These are phyloP conservation scores for Mycena venus DNA, from an alignment of 768 basidiomycete genomes.

Conservation along the genomic window DNA sequence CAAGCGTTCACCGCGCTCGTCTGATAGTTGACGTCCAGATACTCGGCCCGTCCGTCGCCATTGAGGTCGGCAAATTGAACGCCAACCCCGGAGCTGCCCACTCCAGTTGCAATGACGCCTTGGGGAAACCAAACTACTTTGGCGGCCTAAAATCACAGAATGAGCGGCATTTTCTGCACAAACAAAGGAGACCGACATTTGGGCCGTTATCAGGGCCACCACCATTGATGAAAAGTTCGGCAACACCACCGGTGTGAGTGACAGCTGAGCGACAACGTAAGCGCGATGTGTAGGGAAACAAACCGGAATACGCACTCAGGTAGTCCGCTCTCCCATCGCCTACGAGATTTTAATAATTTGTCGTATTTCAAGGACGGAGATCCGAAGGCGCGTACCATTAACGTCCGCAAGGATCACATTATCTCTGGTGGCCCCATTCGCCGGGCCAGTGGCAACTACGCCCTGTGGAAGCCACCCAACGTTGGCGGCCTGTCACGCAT, in stretches of 20 bases:
- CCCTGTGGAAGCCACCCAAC: background rate
- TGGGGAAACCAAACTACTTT: slow-evolving; percentile 10
- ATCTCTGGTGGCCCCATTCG: too few species aligned
- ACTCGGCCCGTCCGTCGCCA: slow-evolving; percentile 7
- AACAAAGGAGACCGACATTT: too few species aligned
- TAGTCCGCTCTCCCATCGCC: slow-evolving; percentile 9
- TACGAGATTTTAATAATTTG: background rate
- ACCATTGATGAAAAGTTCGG: slow-evolving; percentile 1
- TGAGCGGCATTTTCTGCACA: background rate
- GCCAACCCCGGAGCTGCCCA: background rate
- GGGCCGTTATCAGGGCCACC: slow-evolving; percentile 2
- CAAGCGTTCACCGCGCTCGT: background rate
- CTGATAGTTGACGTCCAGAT: slow-evolving; percentile 5
- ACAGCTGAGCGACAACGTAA: background rate
- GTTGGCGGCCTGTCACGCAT: background rate
- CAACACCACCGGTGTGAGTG: background rate
- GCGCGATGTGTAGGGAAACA: too few species aligned
- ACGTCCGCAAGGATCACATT: background rate
- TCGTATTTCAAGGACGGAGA: background rate
- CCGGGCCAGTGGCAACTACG: slow-evolving; percentile 3
- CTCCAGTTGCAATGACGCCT: slow-evolving; percentile 10
- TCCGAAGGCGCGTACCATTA: background rate
- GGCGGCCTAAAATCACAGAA: background rate
- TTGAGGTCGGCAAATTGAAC: slow-evolving; percentile 18
- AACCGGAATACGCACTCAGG: background rate